Percentiles rank a stretch among this genome's conserved stretches.
phyloP scores from a whole-genome alignment of 164 flowering plant genomes.

The Stephania yunnanensis region DNA sequence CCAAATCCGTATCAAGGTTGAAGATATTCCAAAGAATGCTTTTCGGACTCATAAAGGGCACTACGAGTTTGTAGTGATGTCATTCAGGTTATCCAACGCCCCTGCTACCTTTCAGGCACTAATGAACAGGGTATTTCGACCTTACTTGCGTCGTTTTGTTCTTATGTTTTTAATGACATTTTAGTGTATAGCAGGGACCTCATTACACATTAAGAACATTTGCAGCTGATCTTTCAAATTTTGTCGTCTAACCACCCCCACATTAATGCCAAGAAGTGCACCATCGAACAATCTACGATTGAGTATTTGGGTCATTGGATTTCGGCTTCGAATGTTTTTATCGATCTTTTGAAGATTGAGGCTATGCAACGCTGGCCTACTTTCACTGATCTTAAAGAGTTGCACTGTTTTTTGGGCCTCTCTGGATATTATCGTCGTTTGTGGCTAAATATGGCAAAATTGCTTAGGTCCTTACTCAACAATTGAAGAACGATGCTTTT shows the following conservation, averaged over 20 bases:
- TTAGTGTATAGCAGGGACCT: background rate
- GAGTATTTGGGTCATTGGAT: background rate
- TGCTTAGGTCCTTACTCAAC: too few species aligned
- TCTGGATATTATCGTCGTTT: too few species aligned
- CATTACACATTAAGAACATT: background rate
- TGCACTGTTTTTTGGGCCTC: background rate
- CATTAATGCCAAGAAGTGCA: background rate
- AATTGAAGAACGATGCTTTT: background rate
- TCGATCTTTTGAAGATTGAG: background rate
- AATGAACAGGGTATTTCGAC: too few species aligned
- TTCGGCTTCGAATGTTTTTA: too few species aligned
- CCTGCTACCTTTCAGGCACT: too few species aligned
- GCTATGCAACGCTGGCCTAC: background rate
- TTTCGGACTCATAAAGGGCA: conserved; percentile 3
- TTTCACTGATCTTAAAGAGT: background rate
- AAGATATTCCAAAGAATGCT: background rate
- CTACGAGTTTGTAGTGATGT: background rate
- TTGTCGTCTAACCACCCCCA: too few species aligned
- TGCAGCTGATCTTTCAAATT: background rate
- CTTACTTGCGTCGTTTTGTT: too few species aligned
- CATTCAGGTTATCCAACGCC: too few species aligned
- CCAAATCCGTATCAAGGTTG: background rate
- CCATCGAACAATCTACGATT: too few species aligned
- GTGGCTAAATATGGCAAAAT: too few species aligned
- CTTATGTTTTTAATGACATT: background rate